Evolutionary conservation across 371 early-diverging fungal genomes (phyloP).

Genomic region (Syncephalastrum monosporum): DNA sequence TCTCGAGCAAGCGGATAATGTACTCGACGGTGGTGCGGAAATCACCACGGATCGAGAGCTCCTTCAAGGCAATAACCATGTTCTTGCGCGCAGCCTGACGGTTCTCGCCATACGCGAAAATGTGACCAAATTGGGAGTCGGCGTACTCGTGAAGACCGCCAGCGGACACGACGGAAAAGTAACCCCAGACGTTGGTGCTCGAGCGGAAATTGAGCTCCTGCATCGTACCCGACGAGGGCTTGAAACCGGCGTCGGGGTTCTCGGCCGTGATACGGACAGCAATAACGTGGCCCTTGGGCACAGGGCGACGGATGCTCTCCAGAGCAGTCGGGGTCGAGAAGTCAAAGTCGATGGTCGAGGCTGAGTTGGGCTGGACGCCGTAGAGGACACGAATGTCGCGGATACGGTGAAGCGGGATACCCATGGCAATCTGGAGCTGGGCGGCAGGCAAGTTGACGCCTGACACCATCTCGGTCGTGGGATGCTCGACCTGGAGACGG

Average conservation of each 20-base stretch:
- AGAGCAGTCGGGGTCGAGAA: slow-evolving; percentile 73
- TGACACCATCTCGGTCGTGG: slow-evolving; percentile 98
- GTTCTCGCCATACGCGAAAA: slow-evolving; percentile 96
- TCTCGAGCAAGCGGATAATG: slow-evolving; percentile 91
- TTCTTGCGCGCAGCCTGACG: slow-evolving; percentile 93
- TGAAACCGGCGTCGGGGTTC: slow-evolving; percentile 98
- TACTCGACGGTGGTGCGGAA: slow-evolving; percentile 98
- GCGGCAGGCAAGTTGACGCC: slow-evolving; percentile 98
- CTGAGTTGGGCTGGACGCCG: slow-evolving; percentile 79
- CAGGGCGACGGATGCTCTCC: slow-evolving; percentile 87
- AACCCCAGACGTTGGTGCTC: slow-evolving; percentile 96
- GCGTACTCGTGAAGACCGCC: slow-evolving; percentile 98
- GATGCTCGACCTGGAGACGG: slow-evolving; percentile 99
- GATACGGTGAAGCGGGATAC: slow-evolving; percentile 92
- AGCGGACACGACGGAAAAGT: slow-evolving; percentile 93
- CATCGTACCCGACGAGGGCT: slow-evolving; percentile 95
- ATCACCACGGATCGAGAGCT: slow-evolving; percentile 97
- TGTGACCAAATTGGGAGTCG: slow-evolving; percentile 99
- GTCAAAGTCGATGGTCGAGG: slow-evolving; percentile 93
- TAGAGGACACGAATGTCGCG: slow-evolving; percentile 95
- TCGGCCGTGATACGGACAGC: slow-evolving; percentile 99
- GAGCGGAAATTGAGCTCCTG: slow-evolving; percentile 94
- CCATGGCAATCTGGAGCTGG: slow-evolving; percentile 98
- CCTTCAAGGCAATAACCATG: slow-evolving; percentile 96
- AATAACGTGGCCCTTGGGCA: slow-evolving; percentile 96